Base-by-base conservation (phyloP, 106 monocot genomes). In the Apostasia shenzhenica region DNA sequence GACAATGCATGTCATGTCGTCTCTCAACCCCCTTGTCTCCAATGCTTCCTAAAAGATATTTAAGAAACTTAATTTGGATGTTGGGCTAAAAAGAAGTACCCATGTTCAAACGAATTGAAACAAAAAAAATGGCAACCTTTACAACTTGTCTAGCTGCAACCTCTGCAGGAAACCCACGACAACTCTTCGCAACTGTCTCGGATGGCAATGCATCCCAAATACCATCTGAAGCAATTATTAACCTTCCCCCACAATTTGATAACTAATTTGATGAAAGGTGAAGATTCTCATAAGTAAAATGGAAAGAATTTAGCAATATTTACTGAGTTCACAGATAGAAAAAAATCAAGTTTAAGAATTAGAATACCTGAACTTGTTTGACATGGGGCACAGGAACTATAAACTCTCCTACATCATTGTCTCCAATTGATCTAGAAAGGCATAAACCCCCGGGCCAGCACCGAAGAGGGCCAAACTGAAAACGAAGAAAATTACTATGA, bases 1-100 rank as follows among this genome's bases (percentile, higher is more conserved):
- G 69, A 99, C 93, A 69, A 99, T 87, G 85, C 99, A 99, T 11
- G 99, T 99, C 45, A 93, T 99, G 79, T 99, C 99, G 70, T 99
- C 99, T 76, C 83, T 99, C 67, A 99, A 75, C 2, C 99, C 99
- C 74, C 88, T 99, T 80, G 90, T 70, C 67, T 90, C 81, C 76
- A 99, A 78, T 56, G 99, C 99, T 85, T 99, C 93, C 99, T 99
- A 56, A 46, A 79, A 57, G 38, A 47, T 50, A 11, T 65, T 67
- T n/a, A 69, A 39, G 48, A 61, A 72, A 55, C 12, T 58, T 76
- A 62, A 51, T 49, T 54, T 72, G 48, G 46, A 74, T 67, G 44
- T 14, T 67, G 46, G 13, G 4, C 38, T 55, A 47, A 45, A 6
- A 5, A 41, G 12, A 53, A 42, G 2, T 13, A 6, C 3, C 53